phyloP scores from a whole-genome alignment of 257 asterid genomes.

The Nicotiana tomentosiformis region DNA sequence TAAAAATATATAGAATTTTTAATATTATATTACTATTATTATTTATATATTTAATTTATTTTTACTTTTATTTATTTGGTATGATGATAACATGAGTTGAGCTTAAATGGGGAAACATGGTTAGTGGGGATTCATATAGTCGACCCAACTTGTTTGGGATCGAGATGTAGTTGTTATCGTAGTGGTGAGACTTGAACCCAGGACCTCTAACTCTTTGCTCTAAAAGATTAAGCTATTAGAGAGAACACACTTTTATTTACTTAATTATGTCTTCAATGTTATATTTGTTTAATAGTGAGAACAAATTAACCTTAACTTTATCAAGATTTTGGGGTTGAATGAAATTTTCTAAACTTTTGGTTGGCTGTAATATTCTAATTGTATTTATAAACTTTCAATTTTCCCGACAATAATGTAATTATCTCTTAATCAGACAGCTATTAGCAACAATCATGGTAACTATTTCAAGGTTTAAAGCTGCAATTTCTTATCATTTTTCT shows the following conservation, averaged over 20 bases:
- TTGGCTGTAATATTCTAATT: not conserved
- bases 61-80: no score
- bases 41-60: no score
- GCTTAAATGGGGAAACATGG: no score
- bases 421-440: not conserved
- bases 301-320: not conserved
- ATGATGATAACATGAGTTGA: no score
- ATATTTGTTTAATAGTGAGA: not conserved
- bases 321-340: not conserved
- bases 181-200: not conserved
- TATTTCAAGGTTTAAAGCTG: not conserved
- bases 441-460: not conserved
- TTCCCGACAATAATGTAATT: not conserved
- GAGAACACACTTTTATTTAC: not conserved
- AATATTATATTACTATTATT: no score
- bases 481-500: not conserved
- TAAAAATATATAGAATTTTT: no score
- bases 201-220: not conserved
- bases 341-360: not conserved
- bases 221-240: not conserved
- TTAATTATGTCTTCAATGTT: not conserved
- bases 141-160: no score
- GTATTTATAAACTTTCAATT: not conserved
- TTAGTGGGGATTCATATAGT: no score
- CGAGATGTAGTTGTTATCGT: not conserved